Evolutionary conservation across 2,329 filamentous ascomycete genomes (phyloP).

Genomic region (Penicillium sp.): DNA sequence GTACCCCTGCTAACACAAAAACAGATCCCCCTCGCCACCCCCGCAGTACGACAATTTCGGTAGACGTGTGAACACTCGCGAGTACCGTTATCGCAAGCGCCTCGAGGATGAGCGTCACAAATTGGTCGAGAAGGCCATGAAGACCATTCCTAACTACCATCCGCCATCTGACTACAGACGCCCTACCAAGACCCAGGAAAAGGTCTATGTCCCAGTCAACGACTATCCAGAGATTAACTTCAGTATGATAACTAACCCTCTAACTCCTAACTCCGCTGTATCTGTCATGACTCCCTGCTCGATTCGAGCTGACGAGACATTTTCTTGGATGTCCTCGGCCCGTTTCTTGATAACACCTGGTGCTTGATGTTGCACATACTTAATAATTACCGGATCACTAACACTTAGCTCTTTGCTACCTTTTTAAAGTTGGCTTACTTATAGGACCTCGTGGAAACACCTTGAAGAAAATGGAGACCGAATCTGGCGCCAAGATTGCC

Average conservation of each 20-base stretch:
- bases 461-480: conserved; percentile 98
- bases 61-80: conserved; percentile 97
- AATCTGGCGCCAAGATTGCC: conserved; percentile 97
- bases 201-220: conserved; percentile 99
- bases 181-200: conserved; percentile 99
- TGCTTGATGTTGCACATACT: conserved; percentile 35
- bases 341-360: conserved; percentile 45
- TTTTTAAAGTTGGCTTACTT: conserved; percentile 96
- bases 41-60: conserved; percentile 99
- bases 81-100: conserved; percentile 96
- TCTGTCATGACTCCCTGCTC: conserved; percentile 45
- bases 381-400: conserved; percentile 64
- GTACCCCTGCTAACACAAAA: conserved; percentile 16
- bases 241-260: conserved; percentile 99
- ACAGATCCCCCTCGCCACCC: conserved; percentile 88
- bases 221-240: conserved; percentile 99
- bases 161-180: conserved; percentile 97
- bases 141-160: conserved; percentile 99
- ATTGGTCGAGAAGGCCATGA: conserved; percentile 98
- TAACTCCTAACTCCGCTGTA: conserved; percentile 67
- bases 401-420: conserved; percentile 75
- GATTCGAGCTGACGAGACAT: conserved; percentile 42
- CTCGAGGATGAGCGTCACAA: conserved; percentile 99
- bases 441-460: conserved; percentile 99
- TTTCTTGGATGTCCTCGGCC: conserved; percentile 37